Conservation (phyloP, 2,329 filamentous ascomycete genomes). For the Grosmannia penicillata region DNA sequence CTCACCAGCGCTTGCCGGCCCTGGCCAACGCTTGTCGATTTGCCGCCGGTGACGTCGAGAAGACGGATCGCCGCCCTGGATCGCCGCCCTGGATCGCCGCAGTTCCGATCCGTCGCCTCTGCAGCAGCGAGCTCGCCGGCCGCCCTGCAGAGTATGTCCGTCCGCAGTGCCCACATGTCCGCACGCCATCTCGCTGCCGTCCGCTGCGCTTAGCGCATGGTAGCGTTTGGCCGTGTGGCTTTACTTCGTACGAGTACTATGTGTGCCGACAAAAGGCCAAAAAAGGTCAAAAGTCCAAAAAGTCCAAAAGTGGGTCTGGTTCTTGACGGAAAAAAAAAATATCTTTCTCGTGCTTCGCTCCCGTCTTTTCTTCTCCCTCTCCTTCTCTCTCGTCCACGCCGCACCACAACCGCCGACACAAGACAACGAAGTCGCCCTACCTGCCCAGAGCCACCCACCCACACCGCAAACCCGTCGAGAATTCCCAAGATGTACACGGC, state of each 20-base stretch:
- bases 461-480: constrained; percentile 52
- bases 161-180: too few relatives aligned
- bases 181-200: background rate
- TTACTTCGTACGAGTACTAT: too few relatives aligned
- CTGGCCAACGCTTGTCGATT: too few relatives aligned
- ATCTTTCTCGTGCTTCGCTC: too few relatives aligned
- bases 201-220: background rate
- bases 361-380: background rate
- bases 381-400: constrained; percentile 5
- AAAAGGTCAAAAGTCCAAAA: background rate
- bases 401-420: constrained; percentile 18
- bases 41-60: too few relatives aligned
- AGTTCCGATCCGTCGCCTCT: too few relatives aligned
- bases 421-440: constrained; percentile 55
- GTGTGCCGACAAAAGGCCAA: background rate
- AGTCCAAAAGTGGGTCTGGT: background rate
- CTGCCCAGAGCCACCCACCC: constrained; percentile 20
- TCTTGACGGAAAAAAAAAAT: background rate
- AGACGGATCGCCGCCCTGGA: too few relatives aligned
- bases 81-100: too few relatives aligned
- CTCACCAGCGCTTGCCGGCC: too few relatives aligned
- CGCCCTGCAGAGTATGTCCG: too few relatives aligned
- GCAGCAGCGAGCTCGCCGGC: too few relatives aligned
- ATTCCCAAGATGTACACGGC: constrained; percentile 51
- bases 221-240: background rate